Evolutionary conservation across 2,329 filamentous ascomycete genomes (phyloP), one percentile per base, ranked within the genome.

Genomic region (Ophiostoma sp.): DNA sequence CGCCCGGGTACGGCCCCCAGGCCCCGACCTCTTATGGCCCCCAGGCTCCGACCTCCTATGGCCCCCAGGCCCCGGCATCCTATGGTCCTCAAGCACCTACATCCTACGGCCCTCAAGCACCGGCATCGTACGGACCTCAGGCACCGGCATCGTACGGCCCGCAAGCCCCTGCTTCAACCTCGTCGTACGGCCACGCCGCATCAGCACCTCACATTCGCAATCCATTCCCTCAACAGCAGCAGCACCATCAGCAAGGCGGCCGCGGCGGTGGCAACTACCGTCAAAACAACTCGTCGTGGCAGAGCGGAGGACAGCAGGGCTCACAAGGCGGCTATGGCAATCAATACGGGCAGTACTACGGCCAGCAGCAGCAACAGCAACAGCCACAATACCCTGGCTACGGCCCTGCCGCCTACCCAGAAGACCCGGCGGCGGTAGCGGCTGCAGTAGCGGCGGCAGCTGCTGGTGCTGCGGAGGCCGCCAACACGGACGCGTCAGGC

Each of bases 221-320:
- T 77, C 92, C 94, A 0, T 97, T 96, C 77, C 89, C 84, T 85
- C 67, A 69, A 17, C 35, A 48, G 13, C 60, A 3, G 44, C 68
- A 36, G n/a, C 31, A 52, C 4, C 67, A 39, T 41, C 67, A 52
- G 69, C 41, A 65, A 1, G 75, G 74, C 76, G 73, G 77, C 74
- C 75, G 76, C 68, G 73, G 76, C 76, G 73, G 73, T 71, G 78
- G 76, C 70, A 75, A 75, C 72, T 80, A 78, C 73, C 83, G 84
- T 71, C 93, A 92, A 39, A 92, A 96, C 79, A 94, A 97, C 72
- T 93, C 94, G 67, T 92, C 96, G 79, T 97, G 94, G 93, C 93
- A 96, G 80, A 90, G 52, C 31, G 7, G 20, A 27, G 20, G 60
- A 6, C 17, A 35, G 60, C 36, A 35, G 20, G 52, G 1, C 15